A percentile compares a stretch with the other conserved stretches of the same genome.
Evolutionary conservation across 2,329 filamentous ascomycete species (phyloP).

Genomic region (Stachybotrys elegans): DNA sequence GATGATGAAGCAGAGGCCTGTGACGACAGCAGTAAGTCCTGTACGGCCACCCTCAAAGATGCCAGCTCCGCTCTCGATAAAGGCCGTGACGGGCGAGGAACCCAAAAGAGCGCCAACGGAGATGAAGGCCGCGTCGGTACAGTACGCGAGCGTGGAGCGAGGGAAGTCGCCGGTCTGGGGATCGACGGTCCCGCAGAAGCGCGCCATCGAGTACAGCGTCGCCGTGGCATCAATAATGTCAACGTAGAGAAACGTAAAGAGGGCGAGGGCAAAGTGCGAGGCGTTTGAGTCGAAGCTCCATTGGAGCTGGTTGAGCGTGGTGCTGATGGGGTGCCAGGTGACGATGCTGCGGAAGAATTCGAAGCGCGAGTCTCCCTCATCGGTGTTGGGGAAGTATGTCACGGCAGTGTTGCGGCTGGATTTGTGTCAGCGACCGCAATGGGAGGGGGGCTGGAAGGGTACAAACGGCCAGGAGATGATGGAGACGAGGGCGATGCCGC

Average conservation of each 20-base stretch:
- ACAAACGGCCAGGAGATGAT: conserved; percentile 70
- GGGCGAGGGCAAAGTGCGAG: conserved; percentile 62
- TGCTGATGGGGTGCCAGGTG: conserved; percentile 64
- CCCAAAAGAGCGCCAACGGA: conserved; percentile 67
- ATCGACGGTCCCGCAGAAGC: conserved; percentile 63
- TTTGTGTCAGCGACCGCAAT: conserved; percentile 10
- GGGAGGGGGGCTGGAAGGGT: not conserved
- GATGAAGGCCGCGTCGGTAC: conserved; percentile 65
- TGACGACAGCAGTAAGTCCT: conserved; percentile 64
- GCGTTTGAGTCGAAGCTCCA: conserved; percentile 56
- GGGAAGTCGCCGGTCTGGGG: conserved; percentile 74
- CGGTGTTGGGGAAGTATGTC: conserved; percentile 66
- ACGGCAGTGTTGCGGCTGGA: conserved; percentile 59
- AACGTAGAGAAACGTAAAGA: conserved; percentile 75
- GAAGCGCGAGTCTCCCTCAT: conserved; percentile 59
- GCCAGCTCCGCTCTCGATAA: conserved; percentile 70
- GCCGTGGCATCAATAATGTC: conserved; percentile 76
- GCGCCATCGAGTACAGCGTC: conserved; percentile 77
- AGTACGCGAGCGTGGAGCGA: conserved; percentile 75
- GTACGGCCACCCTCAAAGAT: conserved; percentile 72
- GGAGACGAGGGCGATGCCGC: conserved; percentile 67
- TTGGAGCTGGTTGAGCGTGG: conserved; percentile 58
- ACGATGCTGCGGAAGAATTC: conserved; percentile 71
- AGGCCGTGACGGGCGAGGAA: conserved; percentile 66
- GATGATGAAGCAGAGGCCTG: conserved; percentile 65